A percentile compares a stretch with the other conserved stretches of the same genome.
phyloP scores from a whole-genome alignment of 148 eudicot species.

The Chenopodium quinoa region DNA sequence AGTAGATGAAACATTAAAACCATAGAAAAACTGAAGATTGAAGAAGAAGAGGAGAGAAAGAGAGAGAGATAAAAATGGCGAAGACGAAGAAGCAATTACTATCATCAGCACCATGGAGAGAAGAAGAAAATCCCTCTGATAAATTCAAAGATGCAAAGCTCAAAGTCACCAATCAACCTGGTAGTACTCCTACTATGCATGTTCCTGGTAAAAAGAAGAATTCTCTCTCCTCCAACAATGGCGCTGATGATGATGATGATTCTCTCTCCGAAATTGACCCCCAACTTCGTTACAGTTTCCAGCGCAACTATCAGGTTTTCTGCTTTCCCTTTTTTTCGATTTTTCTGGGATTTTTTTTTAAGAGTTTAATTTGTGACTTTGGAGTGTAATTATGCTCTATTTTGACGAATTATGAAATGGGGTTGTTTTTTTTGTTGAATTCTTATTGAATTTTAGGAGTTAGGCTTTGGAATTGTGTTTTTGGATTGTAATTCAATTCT shows the following conservation, averaged over 20 bases:
- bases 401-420: no score
- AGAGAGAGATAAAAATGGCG: conserved; percentile 33
- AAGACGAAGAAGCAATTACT: conserved; percentile 73
- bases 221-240: conserved; percentile 18
- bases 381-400: no score
- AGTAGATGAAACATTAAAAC: no score
- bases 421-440: no score
- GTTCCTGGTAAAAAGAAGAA: conserved; percentile 57
- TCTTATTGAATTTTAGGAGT: background rate
- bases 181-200: conserved; percentile 71
- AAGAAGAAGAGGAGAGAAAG: background rate
- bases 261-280: conserved; percentile 62
- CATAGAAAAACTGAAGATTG: background rate
- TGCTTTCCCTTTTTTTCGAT: background rate
- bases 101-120: conserved; percentile 94
- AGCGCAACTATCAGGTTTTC: conserved; percentile 70
- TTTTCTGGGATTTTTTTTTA: background rate
- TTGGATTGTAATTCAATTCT: background rate
- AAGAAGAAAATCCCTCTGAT: conserved; percentile 35
- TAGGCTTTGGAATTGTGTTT: background rate
- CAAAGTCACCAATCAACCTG: conserved; percentile 61
- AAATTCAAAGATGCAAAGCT: conserved; percentile 73
- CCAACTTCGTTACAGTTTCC: conserved; percentile 82
- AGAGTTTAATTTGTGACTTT: background rate
- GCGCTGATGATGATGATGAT: conserved; percentile 31